A percentile compares a stretch with the other conserved stretches of the same genome.
Evolutionary conservation across 371 early-diverging fungal species (phyloP).

Genomic region (Mycotypha africana): DNA sequence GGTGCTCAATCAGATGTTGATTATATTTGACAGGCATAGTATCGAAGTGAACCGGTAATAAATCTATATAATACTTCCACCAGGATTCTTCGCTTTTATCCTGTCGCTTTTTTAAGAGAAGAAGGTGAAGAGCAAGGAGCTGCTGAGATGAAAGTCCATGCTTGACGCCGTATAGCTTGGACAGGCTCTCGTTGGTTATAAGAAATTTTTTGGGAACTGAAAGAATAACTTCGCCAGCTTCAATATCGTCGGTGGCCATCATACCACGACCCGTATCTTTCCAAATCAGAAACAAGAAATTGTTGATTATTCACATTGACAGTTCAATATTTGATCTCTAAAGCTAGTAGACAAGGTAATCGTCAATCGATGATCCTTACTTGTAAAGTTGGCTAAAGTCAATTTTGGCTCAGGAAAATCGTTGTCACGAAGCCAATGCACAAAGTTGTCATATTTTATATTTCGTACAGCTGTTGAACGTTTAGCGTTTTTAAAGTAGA

Average conservation of each 20-base stretch:
- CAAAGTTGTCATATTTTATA: conserved; percentile 39
- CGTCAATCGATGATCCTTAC: conserved; percentile 27
- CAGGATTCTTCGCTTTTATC: conserved; percentile 43
- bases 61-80: conserved; percentile 50
- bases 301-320: background rate
- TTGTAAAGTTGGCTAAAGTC: conserved; percentile 50
- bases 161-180: conserved; percentile 21
- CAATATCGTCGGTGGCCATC: conserved; percentile 59
- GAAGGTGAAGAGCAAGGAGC: conserved; percentile 47
- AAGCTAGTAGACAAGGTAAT: too few species aligned
- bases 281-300: conserved; percentile 1
- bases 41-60: conserved; percentile 53
- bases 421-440: conserved; percentile 43
- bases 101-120: conserved; percentile 26
- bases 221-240: conserved; percentile 54
- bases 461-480: conserved; percentile 45
- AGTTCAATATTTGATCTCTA: too few species aligned
- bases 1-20: conserved; percentile 21
- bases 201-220: conserved; percentile 49
- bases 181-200: conserved; percentile 38
- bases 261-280: conserved; percentile 63
- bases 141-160: conserved; percentile 45
- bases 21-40: conserved; percentile 59
- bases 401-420: conserved; percentile 52
- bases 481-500: too few species aligned